Base-by-base conservation (phyloP, 1,139 yeast species). In the Geotrichum carabidarum region DNA sequence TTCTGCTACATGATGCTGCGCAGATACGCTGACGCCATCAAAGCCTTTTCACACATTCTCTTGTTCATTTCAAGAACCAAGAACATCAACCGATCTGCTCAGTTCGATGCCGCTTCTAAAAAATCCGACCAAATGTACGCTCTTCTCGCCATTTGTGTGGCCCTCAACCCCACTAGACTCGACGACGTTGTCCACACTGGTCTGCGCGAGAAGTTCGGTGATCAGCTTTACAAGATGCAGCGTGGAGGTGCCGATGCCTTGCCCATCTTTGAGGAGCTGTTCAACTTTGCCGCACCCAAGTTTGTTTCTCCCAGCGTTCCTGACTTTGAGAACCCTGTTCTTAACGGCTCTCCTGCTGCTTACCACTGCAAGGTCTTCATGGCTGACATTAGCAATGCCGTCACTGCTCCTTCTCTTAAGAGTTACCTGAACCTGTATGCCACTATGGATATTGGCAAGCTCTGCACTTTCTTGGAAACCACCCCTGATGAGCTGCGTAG, bases 111-210 rank as follows among this genome's bases (percentile, higher is more conserved):
- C 42, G 75, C 76, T 51, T 72, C 76, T 57, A 77, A 76, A 64
- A 74, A 75, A 61, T 69, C 76, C n/a, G 80, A 76, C 57, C 80
- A 77, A 64, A 76, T 76, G 78, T 75, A 75, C 60, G 79, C 80
- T 8, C 68, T 77, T 48, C 65, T 77, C 55, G 77, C 79, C 34
- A 71, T 77, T 48, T 71, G 77, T 53, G 70, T 75, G 45, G 75
- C 79, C 17, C 66, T 77, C 47, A 71, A 74, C 54, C 80, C 80
- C 50, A 73, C 77, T 9, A 71, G 77, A 60, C 62, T 76, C 35
- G 80, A 77, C 58, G 80, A 76, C 55, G 68, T 67, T 45, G 67
- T 76, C 57, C 76, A 71, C 60, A 66, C 67, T 43, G 73, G 74
- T 22, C 67, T 77, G 54, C 74, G 74, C 55, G 80, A 77, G 58